A percentile compares a stretch with the other conserved stretches of the same genome.
Evolutionary conservation across 2,329 filamentous ascomycete genomes (phyloP).

Genomic region (Alternaria gansuensis): DNA sequence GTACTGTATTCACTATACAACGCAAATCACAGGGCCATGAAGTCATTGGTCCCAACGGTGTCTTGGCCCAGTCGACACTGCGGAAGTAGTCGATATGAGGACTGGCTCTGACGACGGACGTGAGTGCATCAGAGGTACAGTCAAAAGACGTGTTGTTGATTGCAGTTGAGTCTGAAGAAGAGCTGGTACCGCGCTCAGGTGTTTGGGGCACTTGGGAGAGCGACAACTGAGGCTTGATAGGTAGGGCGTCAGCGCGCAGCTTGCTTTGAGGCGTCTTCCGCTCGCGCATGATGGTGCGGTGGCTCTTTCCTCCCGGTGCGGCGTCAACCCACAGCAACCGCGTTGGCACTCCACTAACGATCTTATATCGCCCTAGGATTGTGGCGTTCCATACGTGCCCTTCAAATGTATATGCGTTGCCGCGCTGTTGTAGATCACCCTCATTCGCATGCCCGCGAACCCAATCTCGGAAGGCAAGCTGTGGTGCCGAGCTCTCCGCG

Average conservation of each 20-base stretch:
- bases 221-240: constrained; percentile 39
- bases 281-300: constrained; percentile 13
- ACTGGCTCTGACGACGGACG: neutral
- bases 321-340: constrained; percentile 23
- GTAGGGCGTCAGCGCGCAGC: constrained; percentile 53
- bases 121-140: constrained; percentile 24
- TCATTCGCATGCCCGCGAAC: constrained; percentile 26
- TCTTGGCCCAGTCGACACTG: constrained; percentile 74
- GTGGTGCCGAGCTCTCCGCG: constrained; percentile 23
- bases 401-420: constrained; percentile 36
- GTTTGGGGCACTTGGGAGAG: neutral
- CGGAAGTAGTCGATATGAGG: constrained; percentile 74
- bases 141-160: constrained; percentile 23
- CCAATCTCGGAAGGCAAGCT: constrained; percentile 44
- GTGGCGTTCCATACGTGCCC: constrained; percentile 42
- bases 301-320: constrained; percentile 7
- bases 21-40: constrained; percentile 74
- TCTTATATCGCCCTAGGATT: constrained; percentile 32
- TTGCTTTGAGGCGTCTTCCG: constrained; percentile 55
- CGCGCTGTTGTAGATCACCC: constrained; percentile 20
- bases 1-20: constrained; percentile 78
- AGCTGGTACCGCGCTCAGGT: neutral
- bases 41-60: constrained; percentile 75
- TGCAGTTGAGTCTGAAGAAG: neutral
- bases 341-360: constrained; percentile 43